These are phyloP conservation scores for Plantago lanceolata DNA, from an alignment of 305 asterid genomes.

Conservation along the genomic window DNA sequence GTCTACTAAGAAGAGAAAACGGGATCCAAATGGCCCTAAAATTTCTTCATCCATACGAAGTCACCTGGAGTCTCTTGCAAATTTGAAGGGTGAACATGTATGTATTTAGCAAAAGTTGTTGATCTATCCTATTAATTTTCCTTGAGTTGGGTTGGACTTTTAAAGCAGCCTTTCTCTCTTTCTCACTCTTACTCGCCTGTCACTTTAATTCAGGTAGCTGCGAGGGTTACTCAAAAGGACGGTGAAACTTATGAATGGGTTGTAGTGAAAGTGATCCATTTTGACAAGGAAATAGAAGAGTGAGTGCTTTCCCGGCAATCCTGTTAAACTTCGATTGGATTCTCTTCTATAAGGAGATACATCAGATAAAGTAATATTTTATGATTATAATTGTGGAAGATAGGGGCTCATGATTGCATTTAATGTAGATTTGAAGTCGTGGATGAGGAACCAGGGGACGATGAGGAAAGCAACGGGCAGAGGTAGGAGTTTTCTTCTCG, in stretches of 20 bases:
- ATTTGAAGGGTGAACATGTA: slow-evolving; percentile 98
- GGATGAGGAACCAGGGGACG: slow-evolving; percentile 97
- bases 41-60: slow-evolving; percentile 57
- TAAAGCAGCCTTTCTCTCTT: not conserved
- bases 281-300: slow-evolving; percentile 85
- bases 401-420: slow-evolving; percentile 2
- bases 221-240: slow-evolving; percentile 77
- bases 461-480: slow-evolving; percentile 89
- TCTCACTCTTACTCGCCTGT: slow-evolving; percentile 6
- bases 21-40: slow-evolving; percentile 66
- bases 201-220: slow-evolving; percentile 64
- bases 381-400: not conserved
- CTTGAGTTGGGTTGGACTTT: not conserved
- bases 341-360: not conserved
- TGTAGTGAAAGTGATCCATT: slow-evolving; percentile 86
- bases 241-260: slow-evolving; percentile 90
- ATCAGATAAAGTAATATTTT: too few relatives aligned
- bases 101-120: slow-evolving; percentile 21
- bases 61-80: slow-evolving; percentile 71
- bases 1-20: slow-evolving; percentile 68
- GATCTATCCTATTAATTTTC: slow-evolving; percentile 9
- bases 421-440: slow-evolving; percentile 75
- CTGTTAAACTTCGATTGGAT: not conserved
- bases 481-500: slow-evolving; percentile 40
- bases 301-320: slow-evolving; percentile 31